Conservation (phyloP, 2,329 filamentous ascomycete genomes). For the Penicillium verrucosum region DNA sequence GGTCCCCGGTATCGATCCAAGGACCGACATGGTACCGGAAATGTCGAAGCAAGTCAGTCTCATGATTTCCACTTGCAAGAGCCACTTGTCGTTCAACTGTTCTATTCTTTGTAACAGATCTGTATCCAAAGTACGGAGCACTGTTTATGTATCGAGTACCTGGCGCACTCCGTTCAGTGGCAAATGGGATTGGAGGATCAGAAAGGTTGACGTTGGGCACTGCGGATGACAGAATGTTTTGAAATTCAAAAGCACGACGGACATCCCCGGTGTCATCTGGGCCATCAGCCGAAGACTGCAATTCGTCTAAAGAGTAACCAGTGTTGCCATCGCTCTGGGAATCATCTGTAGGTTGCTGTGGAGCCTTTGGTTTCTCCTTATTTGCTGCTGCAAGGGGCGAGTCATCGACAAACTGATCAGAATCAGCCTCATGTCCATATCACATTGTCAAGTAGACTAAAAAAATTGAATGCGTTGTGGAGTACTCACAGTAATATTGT, state of each 20-base stretch:
- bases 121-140: not conserved
- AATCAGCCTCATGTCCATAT: not conserved
- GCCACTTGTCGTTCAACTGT: not conserved
- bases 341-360: not conserved
- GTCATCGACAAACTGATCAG: slow-evolving; percentile 20
- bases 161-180: not conserved
- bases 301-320: not conserved
- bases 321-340: not conserved
- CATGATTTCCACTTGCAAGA: slow-evolving; percentile 9
- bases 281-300: not conserved
- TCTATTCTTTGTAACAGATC: not conserved
- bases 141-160: not conserved
- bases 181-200: not conserved
- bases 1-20: slow-evolving; percentile 27
- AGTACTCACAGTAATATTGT: slow-evolving; percentile 18
- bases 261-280: not conserved
- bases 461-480: not conserved
- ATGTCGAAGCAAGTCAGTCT: slow-evolving; percentile 25
- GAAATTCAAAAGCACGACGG: not conserved
- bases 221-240: not conserved
- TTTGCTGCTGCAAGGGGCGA: slow-evolving; percentile 11
- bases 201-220: not conserved
- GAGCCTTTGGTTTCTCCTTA: slow-evolving; percentile 1
- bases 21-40: slow-evolving; percentile 26
- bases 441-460: not conserved